Evolutionary conservation across 495 filamentous ascomycete species (phyloP).

Genomic region (Penicillium bialowiezense): DNA sequence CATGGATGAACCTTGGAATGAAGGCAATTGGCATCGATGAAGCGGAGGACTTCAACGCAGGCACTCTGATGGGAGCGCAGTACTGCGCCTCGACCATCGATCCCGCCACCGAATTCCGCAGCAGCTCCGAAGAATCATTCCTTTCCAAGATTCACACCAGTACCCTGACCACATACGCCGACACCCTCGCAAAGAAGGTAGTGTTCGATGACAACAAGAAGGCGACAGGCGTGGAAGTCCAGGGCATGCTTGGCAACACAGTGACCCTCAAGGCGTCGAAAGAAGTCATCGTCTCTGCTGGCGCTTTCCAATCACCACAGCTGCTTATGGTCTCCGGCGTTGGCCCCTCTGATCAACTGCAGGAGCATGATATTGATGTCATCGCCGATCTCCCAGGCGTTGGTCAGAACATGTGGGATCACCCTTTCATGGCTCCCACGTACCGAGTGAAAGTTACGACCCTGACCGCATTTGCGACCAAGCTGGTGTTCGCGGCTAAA

Average conservation of each 20-base stretch:
- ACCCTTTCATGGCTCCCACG: constrained; percentile 26
- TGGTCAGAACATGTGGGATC: constrained; percentile 46
- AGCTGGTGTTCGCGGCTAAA: constrained; percentile 8
- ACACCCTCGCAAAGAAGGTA: constrained; percentile 4
- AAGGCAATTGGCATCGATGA: constrained; percentile 38
- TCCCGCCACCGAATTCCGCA: constrained; percentile 29
- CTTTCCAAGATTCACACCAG: constrained; percentile 14
- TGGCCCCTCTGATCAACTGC: constrained; percentile 32
- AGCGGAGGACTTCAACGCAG: constrained; percentile 37
- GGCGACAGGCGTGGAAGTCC: constrained; percentile 10
- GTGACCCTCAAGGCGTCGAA: constrained; percentile 35
- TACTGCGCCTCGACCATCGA: constrained; percentile 41
- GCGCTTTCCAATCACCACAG: constrained; percentile 27
- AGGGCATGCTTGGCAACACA: constrained; percentile 18
- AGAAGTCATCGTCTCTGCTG: constrained; percentile 47
- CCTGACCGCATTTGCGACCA: constrained; percentile 13
- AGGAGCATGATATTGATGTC: constrained; percentile 34
- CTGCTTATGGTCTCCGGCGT: constrained; percentile 49
- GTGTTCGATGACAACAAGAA: constrained; percentile 1
- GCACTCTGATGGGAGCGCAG: constrained; percentile 36
- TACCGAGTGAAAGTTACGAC: constrained; percentile 24
- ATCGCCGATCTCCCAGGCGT: constrained; percentile 43
- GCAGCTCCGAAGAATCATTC: constrained; percentile 37
- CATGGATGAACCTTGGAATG: constrained; percentile 36
- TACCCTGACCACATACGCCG: not conserved